Percentiles rank a stretch among this genome's conserved stretches.
Conservation (phyloP, 495 filamentous ascomycete species). For the Xylaria scruposa region DNA sequence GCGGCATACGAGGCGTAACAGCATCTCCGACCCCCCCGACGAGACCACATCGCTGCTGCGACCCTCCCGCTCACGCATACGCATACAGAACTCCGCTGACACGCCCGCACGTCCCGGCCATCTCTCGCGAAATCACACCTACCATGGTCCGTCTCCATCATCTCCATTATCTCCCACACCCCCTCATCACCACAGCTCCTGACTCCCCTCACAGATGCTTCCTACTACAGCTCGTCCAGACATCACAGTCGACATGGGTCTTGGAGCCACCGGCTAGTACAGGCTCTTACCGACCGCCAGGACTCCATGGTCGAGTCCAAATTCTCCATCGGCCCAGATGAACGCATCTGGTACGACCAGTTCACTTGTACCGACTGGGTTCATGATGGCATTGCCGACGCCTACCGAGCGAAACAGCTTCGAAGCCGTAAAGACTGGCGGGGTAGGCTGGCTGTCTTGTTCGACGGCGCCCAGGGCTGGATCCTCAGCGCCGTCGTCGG, state of each 20-base stretch:
- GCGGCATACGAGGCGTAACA: conserved; percentile 37
- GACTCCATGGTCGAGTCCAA: conserved; percentile 65
- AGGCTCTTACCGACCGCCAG: conserved; percentile 52
- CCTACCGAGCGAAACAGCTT: conserved; percentile 82
- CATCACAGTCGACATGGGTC: conserved; percentile 74
- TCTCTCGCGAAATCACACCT: conserved; percentile 57
- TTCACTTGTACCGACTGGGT: conserved; percentile 99
- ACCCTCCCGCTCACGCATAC: conserved; percentile 47
- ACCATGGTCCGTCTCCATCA: conserved; percentile 43
- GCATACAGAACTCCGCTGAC: conserved; percentile 49
- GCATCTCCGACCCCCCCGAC: conserved; percentile 47
- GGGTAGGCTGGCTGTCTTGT: conserved; percentile 74
- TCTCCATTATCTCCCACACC: not conserved
- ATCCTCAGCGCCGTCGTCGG: conserved; percentile 91
- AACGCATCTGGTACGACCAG: conserved; percentile 98
- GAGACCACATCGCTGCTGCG: conserved; percentile 56
- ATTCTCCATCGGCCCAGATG: conserved; percentile 69
- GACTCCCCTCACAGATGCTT: conserved; percentile 31
- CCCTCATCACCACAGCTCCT: conserved; percentile 7
- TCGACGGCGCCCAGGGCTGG: conserved; percentile 95
- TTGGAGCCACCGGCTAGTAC: conserved; percentile 60
- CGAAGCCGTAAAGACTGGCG: conserved; percentile 82
- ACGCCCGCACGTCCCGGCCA: conserved; percentile 44
- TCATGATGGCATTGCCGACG: conserved; percentile 95
- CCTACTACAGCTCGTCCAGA: conserved; percentile 45